Evolutionary conservation across 176 grass and related monocot genomes (phyloP).

Genomic region (Saccharum spontaneum): DNA sequence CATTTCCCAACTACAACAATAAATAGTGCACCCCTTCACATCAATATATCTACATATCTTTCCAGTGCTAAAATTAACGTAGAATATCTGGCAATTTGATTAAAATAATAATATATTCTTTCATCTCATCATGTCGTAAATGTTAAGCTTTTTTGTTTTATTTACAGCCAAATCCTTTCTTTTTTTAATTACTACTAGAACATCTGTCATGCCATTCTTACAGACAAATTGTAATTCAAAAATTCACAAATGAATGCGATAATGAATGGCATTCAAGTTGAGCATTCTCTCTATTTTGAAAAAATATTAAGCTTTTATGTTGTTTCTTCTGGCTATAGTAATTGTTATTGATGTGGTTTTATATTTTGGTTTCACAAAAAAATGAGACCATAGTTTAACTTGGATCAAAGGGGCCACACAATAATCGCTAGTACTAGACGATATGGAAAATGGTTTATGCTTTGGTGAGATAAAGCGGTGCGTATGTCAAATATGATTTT

Average conservation of each 20-base stretch:
- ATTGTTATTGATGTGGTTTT: neutral
- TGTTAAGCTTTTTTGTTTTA: neutral
- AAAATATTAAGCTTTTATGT: neutral
- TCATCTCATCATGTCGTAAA: neutral
- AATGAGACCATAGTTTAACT: neutral
- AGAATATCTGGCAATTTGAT: neutral
- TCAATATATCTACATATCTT: neutral
- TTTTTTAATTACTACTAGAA: neutral
- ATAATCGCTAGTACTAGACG: neutral
- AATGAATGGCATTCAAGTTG: neutral
- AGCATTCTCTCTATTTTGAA: neutral
- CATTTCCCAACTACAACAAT: neutral
- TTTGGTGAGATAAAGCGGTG: neutral
- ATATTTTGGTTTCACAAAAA: neutral
- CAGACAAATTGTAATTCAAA: neutral
- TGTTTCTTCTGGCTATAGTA: neutral
- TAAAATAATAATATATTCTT: neutral
- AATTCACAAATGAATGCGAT: neutral
- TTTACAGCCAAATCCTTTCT: neutral
- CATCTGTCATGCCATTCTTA: neutral
- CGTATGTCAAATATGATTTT: neutral
- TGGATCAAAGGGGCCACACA: neutral
- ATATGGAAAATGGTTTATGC: neutral
- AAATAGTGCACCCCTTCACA: neutral
- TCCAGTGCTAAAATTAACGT: neutral